Evolutionary conservation across 2,329 filamentous ascomycete species (phyloP), one percentile per base, ranked within the genome.

Genomic region (Ophiostoma sp.): DNA sequence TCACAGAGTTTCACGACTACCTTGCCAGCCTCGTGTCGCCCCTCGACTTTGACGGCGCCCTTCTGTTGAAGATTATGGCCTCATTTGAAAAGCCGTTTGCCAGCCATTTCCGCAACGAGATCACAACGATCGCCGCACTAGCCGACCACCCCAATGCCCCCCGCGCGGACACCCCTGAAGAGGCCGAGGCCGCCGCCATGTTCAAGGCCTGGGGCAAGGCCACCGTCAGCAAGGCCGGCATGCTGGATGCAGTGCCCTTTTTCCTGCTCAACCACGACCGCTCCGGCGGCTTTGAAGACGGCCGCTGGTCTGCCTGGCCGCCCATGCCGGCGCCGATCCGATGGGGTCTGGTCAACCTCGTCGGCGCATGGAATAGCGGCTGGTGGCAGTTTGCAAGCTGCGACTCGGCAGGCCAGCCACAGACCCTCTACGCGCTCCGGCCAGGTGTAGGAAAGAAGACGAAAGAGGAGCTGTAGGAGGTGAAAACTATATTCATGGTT

Each of bases 341-440:
- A 68, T 89, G 85, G 85, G 82, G 82, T 0, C 73, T 89, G 70
- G 79, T 84, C 47, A 88, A 87, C 72, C 75, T 88, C 60, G 85
- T 79, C 1, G 86, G 85, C 1, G 80, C 83, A 47, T 83, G 81
- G 76, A 80, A 88, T 72, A 81, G 81, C 47, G 78, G 81, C 2
- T 84, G 83, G 81, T 89, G 87, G 87, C 86, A 82, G 77, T 90
- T 89, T 78, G 80, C 85, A 44, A 88, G 86, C 73, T 89, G 87
- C 73, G 82, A 86, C 73, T 76, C 79, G 4, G 74, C 77, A 0
- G 86, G 86, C 2, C 76, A 77, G 73, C 85, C 83, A 60, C 82
- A 81, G 75, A 79, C 83, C 75, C 73, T 88, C 71, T 84, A 84
- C 73, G 84, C 84, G 4, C 73, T 84, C 70, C 75, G 76, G 52